A percentile compares a stretch with the other conserved stretches of the same genome.
phyloP scores from a whole-genome alignment of 2,329 filamentous ascomycete species.

The Pestalotiopsis sp. region DNA sequence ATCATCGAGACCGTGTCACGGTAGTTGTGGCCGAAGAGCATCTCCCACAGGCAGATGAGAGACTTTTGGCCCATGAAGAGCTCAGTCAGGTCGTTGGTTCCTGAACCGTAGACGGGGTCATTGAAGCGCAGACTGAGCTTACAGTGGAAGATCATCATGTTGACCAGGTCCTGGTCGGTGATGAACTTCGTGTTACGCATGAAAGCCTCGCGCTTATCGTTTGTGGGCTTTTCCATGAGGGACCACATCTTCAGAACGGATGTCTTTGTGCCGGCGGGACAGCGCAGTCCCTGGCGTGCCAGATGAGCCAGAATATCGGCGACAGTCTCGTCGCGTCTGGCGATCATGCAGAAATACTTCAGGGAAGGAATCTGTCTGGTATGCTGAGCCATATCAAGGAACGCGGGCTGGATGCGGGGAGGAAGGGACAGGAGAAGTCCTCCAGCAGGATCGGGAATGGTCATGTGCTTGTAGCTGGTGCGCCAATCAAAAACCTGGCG shows the following conservation, averaged over 20 bases:
- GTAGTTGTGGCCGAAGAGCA: constrained; percentile 59
- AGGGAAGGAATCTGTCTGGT: constrained; percentile 54
- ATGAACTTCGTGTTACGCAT: constrained; percentile 50
- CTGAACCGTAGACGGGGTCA: constrained; percentile 58
- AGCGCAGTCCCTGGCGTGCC: constrained; percentile 55
- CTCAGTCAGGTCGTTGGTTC: constrained; percentile 49
- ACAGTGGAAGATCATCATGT: constrained; percentile 64
- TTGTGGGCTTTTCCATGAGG: constrained; percentile 66
- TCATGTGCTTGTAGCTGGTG: constrained; percentile 20
- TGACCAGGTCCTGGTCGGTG: constrained; percentile 59
- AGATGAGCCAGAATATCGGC: constrained; percentile 64
- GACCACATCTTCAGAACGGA: constrained; percentile 71
- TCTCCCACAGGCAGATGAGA: constrained; percentile 55
- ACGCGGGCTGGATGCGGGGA: neutral
- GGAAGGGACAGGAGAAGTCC: constrained; percentile 7
- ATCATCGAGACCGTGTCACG: constrained; percentile 50
- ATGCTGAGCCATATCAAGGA: neutral
- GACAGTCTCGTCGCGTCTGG: constrained; percentile 55
- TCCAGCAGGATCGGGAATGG: constrained; percentile 14
- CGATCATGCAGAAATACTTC: constrained; percentile 67
- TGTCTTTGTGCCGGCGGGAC: constrained; percentile 46
- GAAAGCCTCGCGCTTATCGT: constrained; percentile 52
- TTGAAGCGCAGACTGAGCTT: constrained; percentile 73
- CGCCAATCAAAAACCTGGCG: constrained; percentile 10
- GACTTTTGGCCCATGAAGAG: constrained; percentile 61